phyloP scores from a whole-genome alignment of 352 stramenopile species.

The Phytophthora pinifolia region DNA sequence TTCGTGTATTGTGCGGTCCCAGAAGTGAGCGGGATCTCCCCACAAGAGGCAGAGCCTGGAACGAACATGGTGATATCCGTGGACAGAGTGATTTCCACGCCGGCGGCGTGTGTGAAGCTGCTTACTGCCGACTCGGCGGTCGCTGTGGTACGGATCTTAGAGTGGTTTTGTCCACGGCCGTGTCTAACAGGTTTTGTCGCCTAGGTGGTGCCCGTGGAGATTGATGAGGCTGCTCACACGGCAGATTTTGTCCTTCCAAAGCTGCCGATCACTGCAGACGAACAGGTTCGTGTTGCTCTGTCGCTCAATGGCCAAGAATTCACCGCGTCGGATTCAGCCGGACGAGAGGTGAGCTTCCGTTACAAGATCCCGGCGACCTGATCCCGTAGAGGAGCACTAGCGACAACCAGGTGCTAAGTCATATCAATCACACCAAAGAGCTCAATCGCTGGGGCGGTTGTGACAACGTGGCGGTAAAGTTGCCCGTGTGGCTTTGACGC shows the following conservation, averaged over 20 bases:
- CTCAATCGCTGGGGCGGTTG: too few species aligned
- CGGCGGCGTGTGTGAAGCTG: conserved; percentile 26
- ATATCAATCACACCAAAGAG: too few species aligned
- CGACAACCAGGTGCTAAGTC: neutral
- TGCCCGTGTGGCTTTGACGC: too few species aligned
- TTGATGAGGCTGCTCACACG: conserved; percentile 22
- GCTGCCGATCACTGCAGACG: conserved; percentile 15
- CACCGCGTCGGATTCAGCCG: conserved; percentile 3
- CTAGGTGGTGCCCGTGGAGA: conserved; percentile 30
- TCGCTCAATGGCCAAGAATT: conserved; percentile 46
- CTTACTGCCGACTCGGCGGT: conserved; percentile 11
- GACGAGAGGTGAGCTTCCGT: conserved; percentile 8
- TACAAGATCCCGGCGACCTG: conserved; percentile 17
- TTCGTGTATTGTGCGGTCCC: conserved; percentile 29
- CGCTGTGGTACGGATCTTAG: conserved; percentile 27
- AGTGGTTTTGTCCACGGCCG: neutral
- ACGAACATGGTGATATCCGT: conserved; percentile 24
- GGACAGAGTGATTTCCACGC: conserved; percentile 18
- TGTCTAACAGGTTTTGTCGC: conserved; percentile 3
- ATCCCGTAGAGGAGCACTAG: neutral
- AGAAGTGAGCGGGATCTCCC: conserved; percentile 15
- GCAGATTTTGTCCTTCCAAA: conserved; percentile 31
- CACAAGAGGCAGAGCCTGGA: conserved; percentile 23
- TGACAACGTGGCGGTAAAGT: too few species aligned
- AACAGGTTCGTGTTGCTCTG: conserved; percentile 25